These are phyloP conservation scores for Aspergillus hiratsukae DNA, from an alignment of 2,329 filamentous ascomycete species.

Conservation along the genomic window DNA sequence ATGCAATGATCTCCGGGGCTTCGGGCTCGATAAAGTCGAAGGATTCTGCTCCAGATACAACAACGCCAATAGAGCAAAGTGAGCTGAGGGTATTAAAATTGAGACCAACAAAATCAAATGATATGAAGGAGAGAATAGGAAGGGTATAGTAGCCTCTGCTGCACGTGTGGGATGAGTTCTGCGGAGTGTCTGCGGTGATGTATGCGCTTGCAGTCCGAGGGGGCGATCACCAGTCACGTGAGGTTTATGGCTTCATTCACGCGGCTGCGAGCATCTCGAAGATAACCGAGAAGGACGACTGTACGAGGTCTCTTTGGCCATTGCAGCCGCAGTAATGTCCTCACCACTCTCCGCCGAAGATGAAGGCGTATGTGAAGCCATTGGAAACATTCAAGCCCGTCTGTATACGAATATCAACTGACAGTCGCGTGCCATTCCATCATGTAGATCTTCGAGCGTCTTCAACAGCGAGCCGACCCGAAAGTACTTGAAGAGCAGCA, in stretches of 20 bases:
- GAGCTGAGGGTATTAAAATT: not conserved
- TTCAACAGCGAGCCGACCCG: conserved; percentile 52
- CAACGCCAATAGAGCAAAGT: not conserved
- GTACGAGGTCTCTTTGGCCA: conserved; percentile 20
- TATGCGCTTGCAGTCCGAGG: conserved; percentile 3
- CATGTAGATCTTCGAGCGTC: conserved; percentile 32
- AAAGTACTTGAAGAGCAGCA: conserved; percentile 57
- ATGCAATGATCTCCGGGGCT: not conserved
- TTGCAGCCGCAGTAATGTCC: conserved; percentile 41
- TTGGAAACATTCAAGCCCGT: not conserved
- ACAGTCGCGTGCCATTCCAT: conserved; percentile 8
- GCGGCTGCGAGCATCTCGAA: conserved; percentile 13
- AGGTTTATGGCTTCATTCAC: conserved; percentile 15
- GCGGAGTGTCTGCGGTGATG: conserved; percentile 1
- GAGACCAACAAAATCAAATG: not conserved
- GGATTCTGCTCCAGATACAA: not conserved
- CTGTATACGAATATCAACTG: conserved; percentile 1
- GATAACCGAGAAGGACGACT: conserved; percentile 11
- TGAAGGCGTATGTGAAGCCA: conserved; percentile 31
- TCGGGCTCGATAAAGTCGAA: not conserved
- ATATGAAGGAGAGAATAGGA: not conserved
- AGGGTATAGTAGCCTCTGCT: not conserved
- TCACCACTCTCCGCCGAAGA: conserved; percentile 40
- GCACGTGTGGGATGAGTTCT: not conserved
- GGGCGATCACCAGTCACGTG: conserved; percentile 19